Base-by-base conservation (phyloP, 176 grass and related monocot genomes). In the Alopecurus myosuroides region DNA sequence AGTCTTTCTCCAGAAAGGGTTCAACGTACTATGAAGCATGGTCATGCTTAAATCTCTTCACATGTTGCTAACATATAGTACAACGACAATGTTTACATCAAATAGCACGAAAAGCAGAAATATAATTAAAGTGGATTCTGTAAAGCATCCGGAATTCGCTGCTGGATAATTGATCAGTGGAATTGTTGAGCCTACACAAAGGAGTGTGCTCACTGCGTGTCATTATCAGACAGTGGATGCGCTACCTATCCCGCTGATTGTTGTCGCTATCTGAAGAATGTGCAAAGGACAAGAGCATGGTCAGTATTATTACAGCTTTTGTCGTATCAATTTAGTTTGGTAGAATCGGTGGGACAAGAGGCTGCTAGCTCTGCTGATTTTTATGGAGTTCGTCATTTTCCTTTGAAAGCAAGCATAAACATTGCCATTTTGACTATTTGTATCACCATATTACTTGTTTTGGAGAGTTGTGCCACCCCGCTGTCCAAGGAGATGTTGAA, bases 201-300 rank as follows among this genome's bases (percentile, higher is more conserved):
- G n/a, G 33, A 34, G 64, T 86, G 64, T 29, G 51, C 33, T 33
- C 28, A 74, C 11, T 7, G 45, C 67, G 79, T 84, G 61, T 81
- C 71, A 77, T 50, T 40, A 77, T 89, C 78, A 71, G 23, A 77
- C 76, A 61, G 71, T 78, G 41, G 83, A 86, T 82, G 5, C 41
- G 83, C 76, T 35, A 4, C 52, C 28, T 63, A 68, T 62, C 62
- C 48, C 55, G 52, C 57, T 37, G 46, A 78, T 77, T 29, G 6
- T 86, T 83, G 79, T 74, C 74, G 55, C 36, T 83, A 55, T 79
- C 79, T 11, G 44, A 90, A 74, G 79, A 74, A 46, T 86, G 65
- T 74, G 44, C 79, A 50, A 19, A 77, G 41, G 57, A n/a, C 11
- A 74, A n/a, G 0, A 78, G 65, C n/a, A 30, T 66, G 55, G 35